phyloP scores from a whole-genome alignment of 2,329 filamentous ascomycete species.

The Rutstroemia sp. region DNA sequence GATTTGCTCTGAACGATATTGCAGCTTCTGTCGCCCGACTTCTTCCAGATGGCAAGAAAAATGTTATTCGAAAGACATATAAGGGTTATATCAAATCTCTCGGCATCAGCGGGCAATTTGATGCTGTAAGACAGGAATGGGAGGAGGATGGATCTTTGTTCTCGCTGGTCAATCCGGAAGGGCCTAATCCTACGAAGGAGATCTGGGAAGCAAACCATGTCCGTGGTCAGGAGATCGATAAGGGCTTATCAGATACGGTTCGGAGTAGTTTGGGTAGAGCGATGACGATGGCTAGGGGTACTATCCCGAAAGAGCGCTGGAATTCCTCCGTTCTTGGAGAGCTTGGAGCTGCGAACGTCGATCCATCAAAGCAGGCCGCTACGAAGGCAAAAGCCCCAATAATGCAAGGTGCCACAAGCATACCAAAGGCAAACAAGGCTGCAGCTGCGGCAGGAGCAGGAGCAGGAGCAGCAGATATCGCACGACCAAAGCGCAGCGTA shows the following conservation, averaged over 20 bases:
- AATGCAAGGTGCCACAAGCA: neutral
- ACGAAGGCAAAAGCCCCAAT: constrained; percentile 8
- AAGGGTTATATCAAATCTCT: constrained; percentile 61
- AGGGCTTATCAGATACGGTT: constrained; percentile 42
- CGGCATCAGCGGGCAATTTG: constrained; percentile 54
- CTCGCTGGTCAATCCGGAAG: constrained; percentile 37
- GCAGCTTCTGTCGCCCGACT: constrained; percentile 55
- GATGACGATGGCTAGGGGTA: constrained; percentile 49
- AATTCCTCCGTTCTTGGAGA: constrained; percentile 53
- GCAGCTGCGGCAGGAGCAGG: neutral
- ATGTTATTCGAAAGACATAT: constrained; percentile 59
- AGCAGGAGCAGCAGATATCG: constrained; percentile 20
- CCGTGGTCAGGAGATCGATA: constrained; percentile 46
- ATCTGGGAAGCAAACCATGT: constrained; percentile 50
- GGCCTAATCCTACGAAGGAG: constrained; percentile 36
- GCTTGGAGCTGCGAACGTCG: constrained; percentile 24
- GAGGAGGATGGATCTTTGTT: constrained; percentile 34
- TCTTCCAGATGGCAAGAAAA: constrained; percentile 59
- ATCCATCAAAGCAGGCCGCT: constrained; percentile 12
- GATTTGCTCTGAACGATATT: constrained; percentile 48
- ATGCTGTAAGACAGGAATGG: constrained; percentile 48
- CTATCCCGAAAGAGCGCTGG: constrained; percentile 47
- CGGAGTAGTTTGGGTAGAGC: constrained; percentile 41
- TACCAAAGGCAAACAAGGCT: neutral
- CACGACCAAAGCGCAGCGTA: constrained; percentile 54